These are phyloP conservation scores for Agrocybe pediades DNA, from an alignment of 768 basidiomycete genomes.

Conservation along the genomic window DNA sequence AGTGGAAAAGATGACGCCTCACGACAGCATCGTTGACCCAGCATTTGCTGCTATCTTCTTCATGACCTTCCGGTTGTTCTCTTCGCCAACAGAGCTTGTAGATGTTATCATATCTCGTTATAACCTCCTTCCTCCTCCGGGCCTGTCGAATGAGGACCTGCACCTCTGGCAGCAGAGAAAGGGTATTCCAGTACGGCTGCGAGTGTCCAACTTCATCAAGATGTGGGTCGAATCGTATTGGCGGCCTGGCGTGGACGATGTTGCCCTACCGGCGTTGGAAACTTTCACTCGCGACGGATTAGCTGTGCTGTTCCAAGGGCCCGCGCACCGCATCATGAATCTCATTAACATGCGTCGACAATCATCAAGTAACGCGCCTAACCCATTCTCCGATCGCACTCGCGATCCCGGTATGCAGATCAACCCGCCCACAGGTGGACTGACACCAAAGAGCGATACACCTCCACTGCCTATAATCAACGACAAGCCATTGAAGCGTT, in stretches of 20 bases:
- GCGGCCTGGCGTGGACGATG: conserved; percentile 74
- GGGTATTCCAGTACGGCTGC: conserved; percentile 85
- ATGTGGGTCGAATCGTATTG: conserved; percentile 93
- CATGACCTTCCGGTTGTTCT: conserved; percentile 92
- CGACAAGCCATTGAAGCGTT: conserved; percentile 67
- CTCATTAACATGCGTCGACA: conserved; percentile 58
- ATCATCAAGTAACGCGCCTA: conserved; percentile 47
- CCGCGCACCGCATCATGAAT: conserved; percentile 74
- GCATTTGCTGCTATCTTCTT: conserved; percentile 91
- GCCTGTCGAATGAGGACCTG: conserved; percentile 58
- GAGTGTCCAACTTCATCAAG: conserved; percentile 93
- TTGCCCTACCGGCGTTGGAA: conserved; percentile 55
- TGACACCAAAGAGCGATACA: conserved; percentile 52
- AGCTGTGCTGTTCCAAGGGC: conserved; percentile 61
- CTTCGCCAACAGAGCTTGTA: conserved; percentile 74
- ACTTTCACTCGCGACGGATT: conserved; percentile 67
- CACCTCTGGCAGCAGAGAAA: conserved; percentile 85
- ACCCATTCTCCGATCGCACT: conserved; percentile 62
- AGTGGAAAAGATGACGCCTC: conserved; percentile 97
- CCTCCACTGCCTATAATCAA: conserved; percentile 88
- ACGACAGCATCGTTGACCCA: conserved; percentile 87
- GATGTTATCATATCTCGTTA: conserved; percentile 81
- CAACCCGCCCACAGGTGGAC: conserved; percentile 50
- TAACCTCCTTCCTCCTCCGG: conserved; percentile 69
- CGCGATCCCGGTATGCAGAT: conserved; percentile 78